Evolutionary conservation across 2,329 filamentous ascomycete species (phyloP).

Genomic region (Myrmaecium sp.): DNA sequence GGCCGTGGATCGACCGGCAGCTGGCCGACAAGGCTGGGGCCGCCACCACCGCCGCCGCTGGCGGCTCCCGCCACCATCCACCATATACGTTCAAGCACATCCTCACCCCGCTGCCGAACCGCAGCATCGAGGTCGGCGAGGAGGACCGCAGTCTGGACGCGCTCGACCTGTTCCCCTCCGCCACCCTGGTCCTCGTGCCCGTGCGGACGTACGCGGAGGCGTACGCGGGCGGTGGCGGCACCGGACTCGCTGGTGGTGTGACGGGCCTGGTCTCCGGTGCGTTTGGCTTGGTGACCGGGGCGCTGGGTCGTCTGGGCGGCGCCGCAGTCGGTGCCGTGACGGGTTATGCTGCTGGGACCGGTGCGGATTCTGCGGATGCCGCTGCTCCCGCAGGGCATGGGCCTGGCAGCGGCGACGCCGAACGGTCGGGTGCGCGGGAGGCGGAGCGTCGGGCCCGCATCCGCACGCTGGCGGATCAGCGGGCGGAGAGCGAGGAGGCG

Average conservation of each 20-base stretch:
- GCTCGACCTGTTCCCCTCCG: conserved; percentile 59
- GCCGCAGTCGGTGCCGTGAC: conserved; percentile 10
- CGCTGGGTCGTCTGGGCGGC: background rate
- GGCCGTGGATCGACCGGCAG: conserved; percentile 58
- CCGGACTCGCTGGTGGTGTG: conserved; percentile 1
- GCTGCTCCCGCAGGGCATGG: conserved; percentile 3
- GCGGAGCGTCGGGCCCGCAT: conserved; percentile 19
- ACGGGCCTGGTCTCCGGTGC: conserved; percentile 4
- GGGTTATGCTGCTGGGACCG: conserved; percentile 9
- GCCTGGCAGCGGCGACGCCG: conserved; percentile 6
- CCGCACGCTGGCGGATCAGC: conserved; percentile 29
- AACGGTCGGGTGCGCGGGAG: conserved; percentile 5
- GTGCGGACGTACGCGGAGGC: conserved; percentile 44
- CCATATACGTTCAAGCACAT: conserved; percentile 79
- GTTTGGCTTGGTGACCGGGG: conserved; percentile 1
- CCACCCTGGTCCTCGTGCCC: conserved; percentile 68
- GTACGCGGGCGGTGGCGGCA: conserved; percentile 26
- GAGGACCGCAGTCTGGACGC: conserved; percentile 52
- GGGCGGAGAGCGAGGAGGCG: conserved; percentile 17
- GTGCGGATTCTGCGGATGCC: conserved; percentile 5
- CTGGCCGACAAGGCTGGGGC: conserved; percentile 13
- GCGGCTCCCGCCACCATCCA: conserved; percentile 12
- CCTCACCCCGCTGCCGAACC: conserved; percentile 59
- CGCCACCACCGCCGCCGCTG: conserved; percentile 10
- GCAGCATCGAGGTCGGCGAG: conserved; percentile 55